Base-by-base conservation (phyloP, 768 basidiomycete genomes). In the Calocera cornea region DNA sequence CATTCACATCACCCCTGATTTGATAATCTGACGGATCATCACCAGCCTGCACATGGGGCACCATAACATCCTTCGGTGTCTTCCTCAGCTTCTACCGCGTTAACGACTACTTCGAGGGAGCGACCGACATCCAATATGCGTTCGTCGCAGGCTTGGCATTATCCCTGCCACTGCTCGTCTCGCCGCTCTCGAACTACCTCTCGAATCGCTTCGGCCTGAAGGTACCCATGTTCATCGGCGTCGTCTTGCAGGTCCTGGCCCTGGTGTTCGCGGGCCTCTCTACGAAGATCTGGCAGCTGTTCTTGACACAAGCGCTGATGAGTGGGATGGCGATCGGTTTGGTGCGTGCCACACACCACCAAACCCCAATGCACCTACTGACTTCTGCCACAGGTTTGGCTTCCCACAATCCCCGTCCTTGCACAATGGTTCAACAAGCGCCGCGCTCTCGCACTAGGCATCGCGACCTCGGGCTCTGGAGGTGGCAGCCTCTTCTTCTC, bases 21-120 rank as follows among this genome's bases (percentile, higher is more conserved):
- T 2, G 14, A 16, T 29, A 5, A 11, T 11, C 16, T 60, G 27
- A 60, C 19, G 2, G 8, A 47, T 41, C 16, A 19, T 60, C n/a
- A n/a, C 7, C 24, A 27, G 65, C 60, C 2, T 27, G 31, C 29
- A 17, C n/a, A 2, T 66, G 64, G 74, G 74, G 74, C 34, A 68
- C 72, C 41, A 75, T 75, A 60, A 73, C 72, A 19, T 72, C 73
- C 14, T 76, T 74, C 47, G 74, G 75, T 17, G 74, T 76, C 7
- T 76, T 72, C 69, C 69, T 60, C 14, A 60, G 54, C 19, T 60
- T 60, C 54, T 60, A 60, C 54, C 54, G 54, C 27, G 54, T 60
- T 27, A 60, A 60, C 54, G 54, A 60, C 27, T 60, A 41, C 54
- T 73, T 72, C 50, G 72, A 72, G 16, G 70, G 69, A 22, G 72